Evolutionary conservation across 1,284 basidiomycete species (phyloP).

Genomic region (Exsudoporus floridanus): DNA sequence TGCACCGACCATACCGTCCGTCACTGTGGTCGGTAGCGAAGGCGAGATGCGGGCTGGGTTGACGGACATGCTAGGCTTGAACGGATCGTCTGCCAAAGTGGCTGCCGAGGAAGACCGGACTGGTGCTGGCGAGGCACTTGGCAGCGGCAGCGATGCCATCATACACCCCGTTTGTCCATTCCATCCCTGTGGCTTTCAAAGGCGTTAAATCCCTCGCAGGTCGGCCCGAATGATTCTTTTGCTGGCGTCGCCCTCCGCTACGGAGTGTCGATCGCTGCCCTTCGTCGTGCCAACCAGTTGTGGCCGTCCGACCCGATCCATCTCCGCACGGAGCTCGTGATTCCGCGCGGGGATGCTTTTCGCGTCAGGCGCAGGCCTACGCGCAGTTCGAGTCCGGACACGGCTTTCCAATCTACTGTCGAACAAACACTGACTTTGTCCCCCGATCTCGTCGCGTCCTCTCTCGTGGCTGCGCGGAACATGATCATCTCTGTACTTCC

Average conservation of each 20-base stretch:
- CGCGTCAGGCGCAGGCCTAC: slow-evolving; percentile 1
- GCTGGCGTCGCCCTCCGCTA: slow-evolving; percentile 86
- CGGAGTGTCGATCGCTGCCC: slow-evolving; percentile 77
- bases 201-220: too few relatives aligned
- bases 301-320: slow-evolving; percentile 91
- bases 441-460: slow-evolving; percentile 14
- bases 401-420: neutral
- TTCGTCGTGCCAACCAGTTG: slow-evolving; percentile 84
- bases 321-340: slow-evolving; percentile 76
- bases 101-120: neutral
- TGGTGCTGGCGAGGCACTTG: neutral
- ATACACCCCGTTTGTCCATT: slow-evolving; percentile 24
- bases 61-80: neutral
- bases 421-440: slow-evolving; percentile 3
- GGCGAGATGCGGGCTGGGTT: slow-evolving; percentile 7
- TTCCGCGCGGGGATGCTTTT: slow-evolving; percentile 47
- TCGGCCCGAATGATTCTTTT: slow-evolving; percentile 73
- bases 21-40: neutral
- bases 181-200: too few relatives aligned
- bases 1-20: neutral
- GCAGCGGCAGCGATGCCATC: neutral
- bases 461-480: slow-evolving; percentile 26
- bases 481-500: slow-evolving; percentile 30
- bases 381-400: neutral
- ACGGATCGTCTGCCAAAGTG: neutral